A percentile compares a stretch with the other conserved stretches of the same genome.
These are phyloP conservation scores for Juncus effusus DNA, from an alignment of 176 grass and related monocot genomes.

Conservation along the genomic window DNA sequence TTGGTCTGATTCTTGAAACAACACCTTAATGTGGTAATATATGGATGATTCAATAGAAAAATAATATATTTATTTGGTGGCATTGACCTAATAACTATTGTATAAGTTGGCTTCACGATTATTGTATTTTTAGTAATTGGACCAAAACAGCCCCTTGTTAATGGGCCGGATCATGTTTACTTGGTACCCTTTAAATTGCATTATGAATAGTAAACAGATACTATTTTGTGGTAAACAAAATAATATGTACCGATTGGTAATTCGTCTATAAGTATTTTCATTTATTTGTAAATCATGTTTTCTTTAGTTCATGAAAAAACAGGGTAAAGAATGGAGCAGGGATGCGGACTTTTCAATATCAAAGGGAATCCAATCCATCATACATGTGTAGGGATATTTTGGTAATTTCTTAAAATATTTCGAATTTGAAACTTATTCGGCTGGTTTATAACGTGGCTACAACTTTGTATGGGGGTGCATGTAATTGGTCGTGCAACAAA, in stretches of 20 bases:
- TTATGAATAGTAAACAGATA: neutral
- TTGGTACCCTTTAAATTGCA: neutral
- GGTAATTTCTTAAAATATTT: neutral
- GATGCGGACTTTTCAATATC: neutral
- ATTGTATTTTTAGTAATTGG: constrained; percentile 5
- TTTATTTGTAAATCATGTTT: neutral
- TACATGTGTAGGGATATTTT: neutral
- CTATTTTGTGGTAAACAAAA: constrained; percentile 5
- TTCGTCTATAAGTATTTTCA: neutral
- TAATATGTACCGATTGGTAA: neutral
- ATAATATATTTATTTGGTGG: constrained; percentile 8
- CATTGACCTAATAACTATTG: constrained; percentile 9
- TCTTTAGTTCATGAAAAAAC: too few relatives aligned
- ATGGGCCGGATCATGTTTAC: neutral
- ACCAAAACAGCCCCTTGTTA: constrained; percentile 11
- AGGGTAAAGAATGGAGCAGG: too few relatives aligned
- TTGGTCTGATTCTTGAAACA: neutral
- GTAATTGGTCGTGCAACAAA: constrained; percentile 27
- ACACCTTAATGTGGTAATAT: constrained; percentile 11
- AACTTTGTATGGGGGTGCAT: constrained; percentile 5
- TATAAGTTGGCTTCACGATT: constrained; percentile 34
- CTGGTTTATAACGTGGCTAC: constrained; percentile 24
- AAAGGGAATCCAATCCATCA: neutral
- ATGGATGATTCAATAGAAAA: neutral
- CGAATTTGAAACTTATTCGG: neutral